These are phyloP conservation scores for Neonectria neomacrospora DNA, from an alignment of 2,329 filamentous ascomycete genomes.

Conservation along the genomic window DNA sequence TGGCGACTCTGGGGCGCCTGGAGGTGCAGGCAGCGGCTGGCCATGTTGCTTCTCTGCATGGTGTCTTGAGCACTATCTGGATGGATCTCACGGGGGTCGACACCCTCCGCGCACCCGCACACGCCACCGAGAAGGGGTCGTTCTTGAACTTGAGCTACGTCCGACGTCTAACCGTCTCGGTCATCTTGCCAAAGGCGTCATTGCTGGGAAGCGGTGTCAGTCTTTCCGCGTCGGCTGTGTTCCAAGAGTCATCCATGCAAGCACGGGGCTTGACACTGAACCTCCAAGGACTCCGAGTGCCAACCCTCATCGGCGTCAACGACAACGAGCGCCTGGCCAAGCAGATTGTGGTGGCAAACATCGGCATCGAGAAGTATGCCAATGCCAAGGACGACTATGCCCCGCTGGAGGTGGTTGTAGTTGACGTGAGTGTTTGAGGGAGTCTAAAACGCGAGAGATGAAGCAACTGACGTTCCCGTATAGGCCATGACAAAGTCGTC, in stretches of 20 bases:
- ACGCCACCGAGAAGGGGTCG: conserved; percentile 23
- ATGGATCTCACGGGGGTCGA: conserved; percentile 44
- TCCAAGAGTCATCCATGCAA: conserved; percentile 45
- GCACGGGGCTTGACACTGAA: conserved; percentile 53
- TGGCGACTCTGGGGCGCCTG: conserved; percentile 57
- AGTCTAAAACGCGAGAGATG: neutral
- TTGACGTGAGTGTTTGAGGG: conserved; percentile 63
- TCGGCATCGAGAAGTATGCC: conserved; percentile 68
- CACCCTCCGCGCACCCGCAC: conserved; percentile 25
- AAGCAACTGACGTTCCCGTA: conserved; percentile 1
- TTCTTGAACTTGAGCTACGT: conserved; percentile 52
- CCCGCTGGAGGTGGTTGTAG: conserved; percentile 67
- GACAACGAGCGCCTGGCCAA: conserved; percentile 73
- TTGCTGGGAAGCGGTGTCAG: conserved; percentile 71
- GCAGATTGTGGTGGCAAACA: conserved; percentile 72
- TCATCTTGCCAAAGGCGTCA: conserved; percentile 75
- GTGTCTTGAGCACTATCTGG: conserved; percentile 49
- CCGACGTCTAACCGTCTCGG: conserved; percentile 61
- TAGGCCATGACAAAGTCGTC: conserved; percentile 66
- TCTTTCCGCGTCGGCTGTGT: conserved; percentile 59
- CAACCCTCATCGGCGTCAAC: conserved; percentile 79
- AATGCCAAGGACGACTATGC: conserved; percentile 61
- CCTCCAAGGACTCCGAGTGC: conserved; percentile 69
- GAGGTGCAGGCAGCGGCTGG: conserved; percentile 6
- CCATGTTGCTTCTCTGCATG: conserved; percentile 37